Evolutionary conservation across 441 rosid species (phyloP), one percentile per base, ranked within the genome.

Genomic region (Erysimum cheiri): DNA sequence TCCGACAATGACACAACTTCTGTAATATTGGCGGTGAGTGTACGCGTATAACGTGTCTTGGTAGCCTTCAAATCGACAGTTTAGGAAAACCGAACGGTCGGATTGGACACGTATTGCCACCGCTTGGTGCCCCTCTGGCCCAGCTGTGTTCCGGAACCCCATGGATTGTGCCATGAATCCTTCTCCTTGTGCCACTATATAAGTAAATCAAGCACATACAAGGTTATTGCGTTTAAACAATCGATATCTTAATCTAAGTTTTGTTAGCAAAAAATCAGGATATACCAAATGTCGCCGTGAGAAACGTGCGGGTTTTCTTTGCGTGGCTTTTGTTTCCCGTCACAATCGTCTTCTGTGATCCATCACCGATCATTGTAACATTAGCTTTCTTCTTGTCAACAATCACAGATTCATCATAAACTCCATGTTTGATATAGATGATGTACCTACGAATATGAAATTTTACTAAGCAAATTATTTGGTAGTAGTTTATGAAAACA

Each of bases 61-160:
- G 78, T 78, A 81, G 0, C 93, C 88, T 54, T 90, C 92, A 17
- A 90, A 88, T 0, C 91, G 80, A 66, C 91, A 86, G 69, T 90
- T 85, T 1, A 78, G 73, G 80, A 90, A 88, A 56, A 90, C 73
- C 0, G 93, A 76, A 4, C 82, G 77, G 64, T 92, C 96, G 0
- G 89, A 78, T 70, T 85, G 85, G 33, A 87, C 90, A 62, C 95
- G 78, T n/a, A 69, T 57, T 0, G 92, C 96, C 5, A 90, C 89
- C 3, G 92, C 95, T 57, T 85, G 89, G 48, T 78, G 83, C 74
- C 77, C 81, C 36, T 75, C 78, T 0, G 92, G 82, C 3, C 96
- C 92, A 2, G 96, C 96, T 1, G 88, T 85, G 87, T 92, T 90
- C 41, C 87, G 73, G 80, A 90, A 90, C 69, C 98, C 95, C 73